Percentiles rank a stretch among this genome's conserved stretches.
Conservation (phyloP, 2,329 filamentous ascomycete genomes). For the Plenodomus lindquistii region DNA sequence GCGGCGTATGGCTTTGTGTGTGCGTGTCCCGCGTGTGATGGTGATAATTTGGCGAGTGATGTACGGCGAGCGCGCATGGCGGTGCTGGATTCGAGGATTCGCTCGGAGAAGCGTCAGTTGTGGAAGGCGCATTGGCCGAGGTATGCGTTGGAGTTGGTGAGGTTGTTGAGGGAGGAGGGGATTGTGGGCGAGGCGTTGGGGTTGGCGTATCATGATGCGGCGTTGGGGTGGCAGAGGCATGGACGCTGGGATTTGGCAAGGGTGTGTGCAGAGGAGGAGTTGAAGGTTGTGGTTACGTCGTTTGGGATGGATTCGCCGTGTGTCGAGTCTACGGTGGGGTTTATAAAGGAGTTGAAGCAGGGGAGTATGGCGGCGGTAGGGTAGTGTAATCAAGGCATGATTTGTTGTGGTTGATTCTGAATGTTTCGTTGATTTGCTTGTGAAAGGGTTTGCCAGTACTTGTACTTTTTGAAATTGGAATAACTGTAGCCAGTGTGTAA, state of each 20-base stretch:
- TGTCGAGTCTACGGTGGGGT: constrained; percentile 10
- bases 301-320: constrained; percentile 13
- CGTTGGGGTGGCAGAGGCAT: constrained; percentile 17
- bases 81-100: constrained; percentile 15
- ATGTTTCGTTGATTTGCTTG: no score
- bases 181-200: constrained; percentile 23
- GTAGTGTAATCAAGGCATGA: no score
- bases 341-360: constrained; percentile 5
- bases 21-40: constrained; percentile 31
- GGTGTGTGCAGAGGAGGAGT: constrained; percentile 13
- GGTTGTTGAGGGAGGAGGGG: constrained; percentile 18
- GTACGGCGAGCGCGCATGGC: constrained; percentile 19
- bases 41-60: constrained; percentile 8
- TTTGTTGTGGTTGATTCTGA: no score
- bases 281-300: constrained; percentile 14
- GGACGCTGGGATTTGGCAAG: constrained; percentile 16
- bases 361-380: no score
- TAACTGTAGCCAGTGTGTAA: no score
- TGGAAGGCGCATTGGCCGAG: constrained; percentile 16
- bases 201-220: constrained; percentile 21
- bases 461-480: no score
- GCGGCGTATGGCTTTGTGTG: constrained; percentile 26
- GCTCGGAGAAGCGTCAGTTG: constrained; percentile 12
- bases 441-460: no score
- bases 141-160: constrained; percentile 16